Base-by-base conservation (phyloP, 73 alveolate species). In the Paramecium sonneborni region DNA sequence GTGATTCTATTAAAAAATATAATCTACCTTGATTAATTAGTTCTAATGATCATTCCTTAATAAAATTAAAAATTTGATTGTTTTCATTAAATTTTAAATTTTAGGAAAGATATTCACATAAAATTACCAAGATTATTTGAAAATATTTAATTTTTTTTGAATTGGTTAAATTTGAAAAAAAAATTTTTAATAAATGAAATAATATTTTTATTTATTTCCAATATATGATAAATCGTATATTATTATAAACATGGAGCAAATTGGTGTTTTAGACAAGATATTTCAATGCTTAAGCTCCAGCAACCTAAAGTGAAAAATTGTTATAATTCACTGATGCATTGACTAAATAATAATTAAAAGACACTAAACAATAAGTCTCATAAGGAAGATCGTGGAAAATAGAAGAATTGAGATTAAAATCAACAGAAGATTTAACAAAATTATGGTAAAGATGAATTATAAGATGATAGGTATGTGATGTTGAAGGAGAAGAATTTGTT, bases 301-400 rank as follows among this genome's bases (percentile, higher is more conserved):
- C 39, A 62, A 62, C 84, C 24, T 62, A 72, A 38, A 72, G 44
- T 72, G 90, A 79, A 41, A 79, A 79, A 34, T 24, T 79, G 20
- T 23, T 79, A 24, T 62, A 79, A 79, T 79, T 79, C 26, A 41
- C 90, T 24, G 90, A 79, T 79, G 90, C 90, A 4, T 24, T 79
- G 32, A 79, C 90, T 23, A 79, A 79, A 79, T 79, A 79, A 79
- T 23, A 79, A 79, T 79, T 79, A 46, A 46, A 41, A 43, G 74
- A 79, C 18, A 43, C 69, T 43, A 79, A 79, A 39, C 20, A 79
- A 79, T 79, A 79, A 32, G 74, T 69, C 10, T 69, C 62, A 38
- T 30, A 79, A 48, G 98, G 98, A 82, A 76, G 98, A 57, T 56
- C 98, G 6, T 95, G 98, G 98, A 57, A 95, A 35, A 94, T 97